Evolutionary conservation across 352 stramenopile genomes (phyloP).

Genomic region (Phytophthora citricola): DNA sequence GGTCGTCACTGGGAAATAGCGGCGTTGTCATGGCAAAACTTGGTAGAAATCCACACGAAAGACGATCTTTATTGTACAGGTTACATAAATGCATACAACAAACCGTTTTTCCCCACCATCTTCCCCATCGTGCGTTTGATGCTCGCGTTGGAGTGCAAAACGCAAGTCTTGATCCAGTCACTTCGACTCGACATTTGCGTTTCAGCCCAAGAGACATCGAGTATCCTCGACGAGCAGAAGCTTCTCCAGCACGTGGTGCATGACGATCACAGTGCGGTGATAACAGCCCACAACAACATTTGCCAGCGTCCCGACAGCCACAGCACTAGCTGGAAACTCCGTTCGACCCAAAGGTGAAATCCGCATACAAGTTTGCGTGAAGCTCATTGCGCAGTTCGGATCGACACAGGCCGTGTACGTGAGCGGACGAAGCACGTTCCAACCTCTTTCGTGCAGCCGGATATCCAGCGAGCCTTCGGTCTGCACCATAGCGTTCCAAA

Average conservation of each 20-base stretch:
- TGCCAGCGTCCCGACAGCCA: constrained; percentile 33
- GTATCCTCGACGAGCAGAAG: constrained; percentile 38
- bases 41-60: constrained; percentile 4
- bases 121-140: constrained; percentile 36
- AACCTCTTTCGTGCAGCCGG: constrained; percentile 41
- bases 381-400: constrained; percentile 27
- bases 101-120: constrained; percentile 28
- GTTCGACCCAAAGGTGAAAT: constrained; percentile 24
- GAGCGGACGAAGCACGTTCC: constrained; percentile 36
- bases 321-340: constrained; percentile 20
- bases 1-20: constrained; percentile 27
- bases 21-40: constrained; percentile 15
- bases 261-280: constrained; percentile 35
- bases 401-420: constrained; percentile 22
- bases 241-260: constrained; percentile 42
- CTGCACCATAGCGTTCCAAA: constrained; percentile 46
- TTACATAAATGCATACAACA: constrained; percentile 30
- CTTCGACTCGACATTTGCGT: constrained; percentile 32
- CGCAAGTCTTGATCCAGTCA: constrained; percentile 21
- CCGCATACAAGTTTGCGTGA: constrained; percentile 39
- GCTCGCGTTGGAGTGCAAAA: constrained; percentile 19
- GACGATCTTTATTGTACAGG: constrained; percentile 14
- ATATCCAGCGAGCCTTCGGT: constrained; percentile 35
- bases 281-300: constrained; percentile 45
- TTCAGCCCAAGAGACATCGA: constrained; percentile 24